These are phyloP conservation scores for Cymbomonas tetramitiformis DNA, from an alignment of 139 green algal genomes.

Conservation along the genomic window DNA sequence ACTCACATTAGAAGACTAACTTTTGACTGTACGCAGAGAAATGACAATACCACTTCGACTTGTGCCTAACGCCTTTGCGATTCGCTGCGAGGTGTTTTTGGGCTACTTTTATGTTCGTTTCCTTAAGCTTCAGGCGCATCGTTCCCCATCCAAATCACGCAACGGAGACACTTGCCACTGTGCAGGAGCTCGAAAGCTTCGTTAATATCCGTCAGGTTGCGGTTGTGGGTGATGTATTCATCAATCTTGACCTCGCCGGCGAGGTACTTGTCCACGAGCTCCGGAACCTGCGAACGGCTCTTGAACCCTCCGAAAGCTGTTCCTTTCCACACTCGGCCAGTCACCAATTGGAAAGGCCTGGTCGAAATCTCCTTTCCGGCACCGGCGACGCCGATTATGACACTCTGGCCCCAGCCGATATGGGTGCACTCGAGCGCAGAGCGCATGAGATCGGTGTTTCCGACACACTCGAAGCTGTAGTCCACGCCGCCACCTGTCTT, in stretches of 20 bases:
- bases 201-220: constrained; percentile 68
- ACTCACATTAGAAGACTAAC: too few species aligned
- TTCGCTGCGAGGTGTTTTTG: too few species aligned
- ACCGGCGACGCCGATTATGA: constrained; percentile 55
- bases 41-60: too few species aligned
- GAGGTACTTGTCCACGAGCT: constrained; percentile 50
- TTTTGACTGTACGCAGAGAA: too few species aligned
- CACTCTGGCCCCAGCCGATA: constrained; percentile 27
- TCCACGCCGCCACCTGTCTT: constrained; percentile 80
- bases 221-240: constrained; percentile 76
- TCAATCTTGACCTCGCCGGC: constrained; percentile 56
- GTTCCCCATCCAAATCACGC: too few species aligned
- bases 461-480: constrained; percentile 86
- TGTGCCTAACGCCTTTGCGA: too few species aligned
- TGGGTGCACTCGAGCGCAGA: constrained; percentile 82
- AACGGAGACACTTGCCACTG: constrained; percentile 64
- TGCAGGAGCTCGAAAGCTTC: constrained; percentile 86
- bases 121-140: too few species aligned
- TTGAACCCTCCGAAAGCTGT: constrained; percentile 91
- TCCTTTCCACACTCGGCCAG: constrained; percentile 45
- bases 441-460: constrained; percentile 82
- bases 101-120: too few species aligned
- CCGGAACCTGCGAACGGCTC: constrained; percentile 53
- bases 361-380: constrained; percentile 77
- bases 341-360: constrained; percentile 82